A percentile compares a stretch with the other conserved stretches of the same genome.
Evolutionary conservation across 805 yeast species (phyloP).

Genomic region (Metschnikowia henanensis): DNA sequence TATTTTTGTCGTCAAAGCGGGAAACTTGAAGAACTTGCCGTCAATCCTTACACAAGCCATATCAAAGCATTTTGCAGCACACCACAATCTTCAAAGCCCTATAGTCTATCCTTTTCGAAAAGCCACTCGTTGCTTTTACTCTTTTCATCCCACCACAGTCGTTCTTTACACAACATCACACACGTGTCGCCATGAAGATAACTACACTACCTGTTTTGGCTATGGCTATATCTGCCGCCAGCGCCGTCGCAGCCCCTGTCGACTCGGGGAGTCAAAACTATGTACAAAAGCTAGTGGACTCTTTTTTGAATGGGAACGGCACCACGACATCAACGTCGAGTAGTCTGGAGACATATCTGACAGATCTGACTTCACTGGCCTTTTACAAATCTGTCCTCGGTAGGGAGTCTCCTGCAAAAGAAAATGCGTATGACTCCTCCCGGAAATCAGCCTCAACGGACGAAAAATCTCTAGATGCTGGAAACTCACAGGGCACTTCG

Average conservation of each 20-base stretch:
- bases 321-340: not conserved
- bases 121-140: too few relatives aligned
- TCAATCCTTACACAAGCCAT: too few relatives aligned
- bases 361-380: not conserved
- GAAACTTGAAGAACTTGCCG: too few relatives aligned
- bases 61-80: too few relatives aligned
- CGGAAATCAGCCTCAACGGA: too few relatives aligned
- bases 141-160: slow-evolving; percentile 24
- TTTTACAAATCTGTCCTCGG: too few relatives aligned
- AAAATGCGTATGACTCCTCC: too few relatives aligned
- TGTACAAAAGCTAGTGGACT: slow-evolving; percentile 5
- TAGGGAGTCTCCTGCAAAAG: too few relatives aligned
- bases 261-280: not conserved
- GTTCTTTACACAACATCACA: slow-evolving; percentile 16
- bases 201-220: slow-evolving; percentile 8
- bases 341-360: not conserved
- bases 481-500: too few relatives aligned
- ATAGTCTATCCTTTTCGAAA: not conserved
- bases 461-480: too few relatives aligned
- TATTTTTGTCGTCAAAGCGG: too few relatives aligned
- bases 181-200: slow-evolving; percentile 5
- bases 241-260: slow-evolving; percentile 10
- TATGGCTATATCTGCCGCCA: slow-evolving; percentile 7
- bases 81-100: not conserved
- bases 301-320: slow-evolving; percentile 1